Conservation (phyloP, 208 protist species). For the Trypanosomatidae sp. region DNA sequence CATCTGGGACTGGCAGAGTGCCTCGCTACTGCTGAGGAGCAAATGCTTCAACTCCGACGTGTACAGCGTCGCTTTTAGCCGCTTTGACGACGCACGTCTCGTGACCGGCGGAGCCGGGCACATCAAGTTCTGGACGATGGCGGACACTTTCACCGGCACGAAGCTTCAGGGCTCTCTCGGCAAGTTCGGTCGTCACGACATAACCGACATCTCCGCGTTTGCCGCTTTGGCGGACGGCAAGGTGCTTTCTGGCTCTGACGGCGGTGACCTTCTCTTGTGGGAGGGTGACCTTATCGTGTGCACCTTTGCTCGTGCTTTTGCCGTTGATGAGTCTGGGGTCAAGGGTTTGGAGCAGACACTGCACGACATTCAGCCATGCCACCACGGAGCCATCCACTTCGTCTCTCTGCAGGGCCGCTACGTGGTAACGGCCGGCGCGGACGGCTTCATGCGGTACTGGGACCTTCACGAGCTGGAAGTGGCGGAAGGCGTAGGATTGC, state of each 20-base stretch:
- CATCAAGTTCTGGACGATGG: slow-evolving; percentile 99
- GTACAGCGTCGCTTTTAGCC: slow-evolving; percentile 92
- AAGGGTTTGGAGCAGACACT: slow-evolving; percentile 29
- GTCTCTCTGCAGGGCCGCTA: slow-evolving; percentile 73
- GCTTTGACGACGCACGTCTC: slow-evolving; percentile 90
- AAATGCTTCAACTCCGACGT: slow-evolving; percentile 98
- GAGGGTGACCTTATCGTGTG: slow-evolving; percentile 96
- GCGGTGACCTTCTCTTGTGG: slow-evolving; percentile 96
- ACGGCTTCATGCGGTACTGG: slow-evolving; percentile 97
- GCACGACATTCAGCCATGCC: slow-evolving; percentile 49
- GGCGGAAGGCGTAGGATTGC: slow-evolving; percentile 87
- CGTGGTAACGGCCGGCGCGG: slow-evolving; percentile 94
- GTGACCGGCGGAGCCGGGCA: slow-evolving; percentile 95
- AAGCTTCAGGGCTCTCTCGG: slow-evolving; percentile 97
- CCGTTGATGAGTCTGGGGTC: slow-evolving; percentile 17
- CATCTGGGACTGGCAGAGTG: slow-evolving; percentile 95
- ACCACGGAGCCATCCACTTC: slow-evolving; percentile 90
- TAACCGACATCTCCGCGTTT: slow-evolving; percentile 95
- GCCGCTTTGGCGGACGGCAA: slow-evolving; percentile 94
- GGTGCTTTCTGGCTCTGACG: slow-evolving; percentile 95
- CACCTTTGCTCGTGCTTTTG: slow-evolving; percentile 75
- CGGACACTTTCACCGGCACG: slow-evolving; percentile 97
- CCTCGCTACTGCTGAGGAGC: slow-evolving; percentile 90
- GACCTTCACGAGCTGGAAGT: slow-evolving; percentile 87
- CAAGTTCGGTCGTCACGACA: slow-evolving; percentile 98